Base-by-base conservation (phyloP, 2,329 filamentous ascomycete species). In the Ceratocystis ficicola region DNA sequence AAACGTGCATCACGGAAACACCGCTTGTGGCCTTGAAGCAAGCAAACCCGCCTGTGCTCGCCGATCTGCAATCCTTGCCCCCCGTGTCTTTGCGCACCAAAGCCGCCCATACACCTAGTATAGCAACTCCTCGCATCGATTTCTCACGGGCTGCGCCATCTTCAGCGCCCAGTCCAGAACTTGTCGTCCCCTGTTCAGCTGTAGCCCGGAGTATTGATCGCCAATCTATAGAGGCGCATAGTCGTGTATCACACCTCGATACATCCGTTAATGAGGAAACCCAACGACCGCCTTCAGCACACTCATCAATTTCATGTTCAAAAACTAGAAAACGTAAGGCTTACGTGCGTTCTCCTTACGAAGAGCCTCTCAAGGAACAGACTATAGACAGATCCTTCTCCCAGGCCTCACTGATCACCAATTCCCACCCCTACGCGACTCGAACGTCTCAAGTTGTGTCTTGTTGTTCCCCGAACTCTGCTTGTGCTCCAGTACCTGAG, bases 301-400 rank as follows among this genome's bases (percentile, higher is more conserved):
- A 20, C 15, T 8, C 5, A 59, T 59, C 28, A 5, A 7, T 8
- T n/a, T 59, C 17, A n/a, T 10, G 20, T n/a, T 8, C 17, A 8
- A 59, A 59, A 15, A 59, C 17, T 17, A 36, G 30, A 30, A 59
- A 59, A 30, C 55, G 55, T 28, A 59, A 59, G 30, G 30, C 55
- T 32, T 59, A 15, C 4, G 55, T 59, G 17, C 12, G 7, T n/a
- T 36, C 55, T 59, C 28, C 25, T 28, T n/a, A n/a, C 32, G 12
- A 36, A 59, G 5, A 36, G 32, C 20, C 6, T 36, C 17, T 28
- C 0, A 2, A 10, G 7, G 32, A 25, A 20, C 28, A 17, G 7
- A n/a, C 30, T 30, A 32, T 7, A 25, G 52, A 28, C 2, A 28
- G 52, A 57, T 28, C 52, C 17, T 30, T 17, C 5, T 22, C 22